Evolutionary conservation across 352 stramenopile genomes (phyloP).

Genomic region (Phytophthora agathidicida): DNA sequence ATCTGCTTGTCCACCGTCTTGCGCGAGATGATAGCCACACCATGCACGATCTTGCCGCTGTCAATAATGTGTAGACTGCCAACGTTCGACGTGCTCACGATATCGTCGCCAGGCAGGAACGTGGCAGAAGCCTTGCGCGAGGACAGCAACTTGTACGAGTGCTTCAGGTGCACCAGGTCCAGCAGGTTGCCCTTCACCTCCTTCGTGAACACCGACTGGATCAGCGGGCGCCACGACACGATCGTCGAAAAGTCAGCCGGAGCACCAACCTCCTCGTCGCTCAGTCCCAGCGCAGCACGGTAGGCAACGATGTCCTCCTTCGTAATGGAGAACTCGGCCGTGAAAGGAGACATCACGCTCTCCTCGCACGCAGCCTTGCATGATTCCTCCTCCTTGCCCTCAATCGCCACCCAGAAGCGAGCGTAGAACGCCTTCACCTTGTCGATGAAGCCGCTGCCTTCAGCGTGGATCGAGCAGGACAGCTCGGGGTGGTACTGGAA

Average conservation of each 20-base stretch:
- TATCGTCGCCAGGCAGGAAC: slow-evolving; percentile 71
- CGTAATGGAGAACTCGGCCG: slow-evolving; percentile 63
- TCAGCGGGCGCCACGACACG: slow-evolving; percentile 80
- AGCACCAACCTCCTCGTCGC: slow-evolving; percentile 30
- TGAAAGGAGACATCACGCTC: slow-evolving; percentile 69
- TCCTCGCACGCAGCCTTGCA: slow-evolving; percentile 63
- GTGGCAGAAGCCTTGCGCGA: slow-evolving; percentile 34
- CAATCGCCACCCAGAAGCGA: slow-evolving; percentile 72
- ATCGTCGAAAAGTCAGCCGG: slow-evolving; percentile 84
- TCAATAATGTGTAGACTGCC: slow-evolving; percentile 76
- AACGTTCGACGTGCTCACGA: slow-evolving; percentile 77
- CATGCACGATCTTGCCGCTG: slow-evolving; percentile 82
- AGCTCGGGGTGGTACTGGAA: slow-evolving; percentile 58
- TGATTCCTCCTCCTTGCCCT: slow-evolving; percentile 61
- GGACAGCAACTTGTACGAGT: slow-evolving; percentile 82
- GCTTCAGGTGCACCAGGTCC: slow-evolving; percentile 82
- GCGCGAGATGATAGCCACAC: slow-evolving; percentile 69
- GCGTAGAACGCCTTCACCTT: slow-evolving; percentile 83
- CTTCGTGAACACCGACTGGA: slow-evolving; percentile 84
- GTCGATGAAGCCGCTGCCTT: slow-evolving; percentile 47
- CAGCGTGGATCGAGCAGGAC: slow-evolving; percentile 56
- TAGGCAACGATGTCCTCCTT: slow-evolving; percentile 66
- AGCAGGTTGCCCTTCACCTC: slow-evolving; percentile 86
- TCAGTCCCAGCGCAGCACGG: slow-evolving; percentile 58
- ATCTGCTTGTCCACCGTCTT: slow-evolving; percentile 58